phyloP scores from a whole-genome alignment of 768 basidiomycete genomes.

The Tricholoma hemisulphureum region DNA sequence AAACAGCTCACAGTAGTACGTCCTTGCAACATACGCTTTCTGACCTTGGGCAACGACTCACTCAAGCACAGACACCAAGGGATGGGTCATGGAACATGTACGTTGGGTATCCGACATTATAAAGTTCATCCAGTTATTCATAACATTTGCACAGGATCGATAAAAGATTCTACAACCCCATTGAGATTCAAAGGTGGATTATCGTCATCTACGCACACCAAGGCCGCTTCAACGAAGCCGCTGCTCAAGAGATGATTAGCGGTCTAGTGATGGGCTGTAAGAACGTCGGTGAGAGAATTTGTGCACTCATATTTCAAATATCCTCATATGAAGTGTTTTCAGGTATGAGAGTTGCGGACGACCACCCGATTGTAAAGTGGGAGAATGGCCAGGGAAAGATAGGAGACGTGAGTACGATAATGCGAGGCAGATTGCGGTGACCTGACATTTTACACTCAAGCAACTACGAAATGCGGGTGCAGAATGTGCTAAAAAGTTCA shows the following conservation, averaged over 20 bases:
- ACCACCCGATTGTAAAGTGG: constrained; percentile 45
- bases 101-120: constrained; percentile 20
- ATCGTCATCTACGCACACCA: constrained; percentile 62
- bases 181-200: constrained; percentile 55
- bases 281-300: constrained; percentile 55
- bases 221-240: constrained; percentile 46
- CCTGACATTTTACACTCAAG: constrained; percentile 7
- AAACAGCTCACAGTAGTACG: constrained; percentile 52
- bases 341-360: constrained; percentile 60
- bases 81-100: constrained; percentile 82
- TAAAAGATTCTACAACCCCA: constrained; percentile 60
- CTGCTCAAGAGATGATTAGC: constrained; percentile 48
- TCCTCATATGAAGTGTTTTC: constrained; percentile 6
- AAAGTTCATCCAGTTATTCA: constrained; percentile 39
- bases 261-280: constrained; percentile 48
- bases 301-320: constrained; percentile 41
- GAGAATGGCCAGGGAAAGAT: constrained; percentile 61
- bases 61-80: constrained; percentile 46
- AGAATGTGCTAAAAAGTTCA: constrained; percentile 38
- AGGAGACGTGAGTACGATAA: constrained; percentile 27
- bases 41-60: constrained; percentile 4
- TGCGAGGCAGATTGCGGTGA: background rate
- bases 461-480: constrained; percentile 53
- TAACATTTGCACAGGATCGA: constrained; percentile 54
- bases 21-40: background rate